phyloP scores from a whole-genome alignment of 2,329 filamentous ascomycete species.

The Aspergillus thermomutatus region DNA sequence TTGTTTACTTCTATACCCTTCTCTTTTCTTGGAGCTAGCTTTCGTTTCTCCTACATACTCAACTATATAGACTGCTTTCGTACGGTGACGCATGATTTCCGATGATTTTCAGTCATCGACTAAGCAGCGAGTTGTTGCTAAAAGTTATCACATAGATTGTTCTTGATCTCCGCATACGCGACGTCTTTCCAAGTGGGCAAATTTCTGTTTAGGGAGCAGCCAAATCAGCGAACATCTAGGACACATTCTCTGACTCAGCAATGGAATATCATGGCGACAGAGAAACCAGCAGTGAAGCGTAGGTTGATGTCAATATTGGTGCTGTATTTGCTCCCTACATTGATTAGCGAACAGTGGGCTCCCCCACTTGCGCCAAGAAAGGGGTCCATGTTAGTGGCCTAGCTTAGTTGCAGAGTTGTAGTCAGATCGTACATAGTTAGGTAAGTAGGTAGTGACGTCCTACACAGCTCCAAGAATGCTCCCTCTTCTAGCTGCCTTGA shows the following conservation, averaged over 20 bases:
- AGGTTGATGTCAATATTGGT: neutral
- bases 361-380: constrained; percentile 17
- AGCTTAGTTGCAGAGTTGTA: neutral
- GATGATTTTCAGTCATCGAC: neutral
- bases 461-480: constrained; percentile 16
- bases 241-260: neutral
- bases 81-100: constrained; percentile 9
- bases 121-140: neutral
- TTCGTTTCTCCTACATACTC: neutral
- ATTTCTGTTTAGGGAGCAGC: neutral
- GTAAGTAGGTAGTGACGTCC: constrained; percentile 2
- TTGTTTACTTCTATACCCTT: constrained; percentile 3
- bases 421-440: constrained; percentile 3
- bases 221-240: neutral
- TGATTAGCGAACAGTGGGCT: neutral
- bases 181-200: neutral
- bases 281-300: neutral
- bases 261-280: neutral
- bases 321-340: neutral
- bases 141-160: neutral
- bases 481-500: constrained; percentile 18
- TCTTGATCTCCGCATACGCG: neutral
- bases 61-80: neutral
- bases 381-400: neutral
- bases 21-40: constrained; percentile 4